Conservation (phyloP, 2,329 filamentous ascomycete species). For the Trichophyton schoenleinii region DNA sequence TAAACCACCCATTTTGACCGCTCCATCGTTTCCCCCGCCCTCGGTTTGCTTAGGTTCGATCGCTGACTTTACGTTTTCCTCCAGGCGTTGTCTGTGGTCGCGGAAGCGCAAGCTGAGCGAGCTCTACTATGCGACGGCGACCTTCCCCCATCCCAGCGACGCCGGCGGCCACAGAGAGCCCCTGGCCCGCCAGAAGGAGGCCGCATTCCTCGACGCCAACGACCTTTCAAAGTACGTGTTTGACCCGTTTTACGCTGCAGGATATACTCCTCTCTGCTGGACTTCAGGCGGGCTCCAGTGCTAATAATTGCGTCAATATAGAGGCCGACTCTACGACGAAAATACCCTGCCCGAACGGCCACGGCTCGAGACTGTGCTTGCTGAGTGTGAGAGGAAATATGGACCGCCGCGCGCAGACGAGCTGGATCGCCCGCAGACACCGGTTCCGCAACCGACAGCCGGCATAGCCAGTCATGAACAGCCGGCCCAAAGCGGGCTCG, state of each 20-base stretch:
- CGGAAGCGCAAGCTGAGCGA: constrained; percentile 85
- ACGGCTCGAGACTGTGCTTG: neutral
- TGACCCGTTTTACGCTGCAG: neutral
- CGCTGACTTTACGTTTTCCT: constrained; percentile 26
- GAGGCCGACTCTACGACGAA: constrained; percentile 47
- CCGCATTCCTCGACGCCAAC: constrained; percentile 45
- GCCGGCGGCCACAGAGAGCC: constrained; percentile 45
- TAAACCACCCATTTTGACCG: constrained; percentile 24
- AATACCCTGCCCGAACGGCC: constrained; percentile 36
- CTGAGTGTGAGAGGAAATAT: neutral
- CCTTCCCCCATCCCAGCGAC: constrained; percentile 36
- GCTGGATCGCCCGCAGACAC: neutral
- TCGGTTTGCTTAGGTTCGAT: constrained; percentile 18
- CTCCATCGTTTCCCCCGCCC: constrained; percentile 14
- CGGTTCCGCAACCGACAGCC: neutral
- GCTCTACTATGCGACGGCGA: constrained; percentile 68
- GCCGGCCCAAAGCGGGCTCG: neutral
- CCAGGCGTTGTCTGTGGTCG: constrained; percentile 52
- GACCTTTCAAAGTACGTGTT: constrained; percentile 44
- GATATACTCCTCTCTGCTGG: neutral
- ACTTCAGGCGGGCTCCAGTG: constrained; percentile 4
- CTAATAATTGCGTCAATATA: constrained; percentile 17
- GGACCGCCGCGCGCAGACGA: neutral
- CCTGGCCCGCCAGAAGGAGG: constrained; percentile 36
- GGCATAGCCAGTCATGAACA: neutral